phyloP scores from a whole-genome alignment of 495 filamentous ascomycete species.

The Daldinia caldariorum region DNA sequence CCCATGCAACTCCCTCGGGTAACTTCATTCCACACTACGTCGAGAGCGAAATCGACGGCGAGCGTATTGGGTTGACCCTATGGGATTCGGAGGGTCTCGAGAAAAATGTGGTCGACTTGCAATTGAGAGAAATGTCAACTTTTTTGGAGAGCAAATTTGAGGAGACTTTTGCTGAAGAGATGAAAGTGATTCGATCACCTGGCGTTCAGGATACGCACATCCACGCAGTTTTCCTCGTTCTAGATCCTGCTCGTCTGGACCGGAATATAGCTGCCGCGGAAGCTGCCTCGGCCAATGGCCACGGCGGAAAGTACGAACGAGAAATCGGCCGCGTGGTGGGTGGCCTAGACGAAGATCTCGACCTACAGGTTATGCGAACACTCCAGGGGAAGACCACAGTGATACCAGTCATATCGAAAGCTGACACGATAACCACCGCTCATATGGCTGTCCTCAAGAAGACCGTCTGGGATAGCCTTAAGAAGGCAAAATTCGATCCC shows the following conservation, averaged over 20 bases:
- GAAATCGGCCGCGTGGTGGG: slow-evolving; percentile 63
- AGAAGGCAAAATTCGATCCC: slow-evolving; percentile 86
- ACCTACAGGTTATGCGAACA: slow-evolving; percentile 87
- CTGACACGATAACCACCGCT: slow-evolving; percentile 90
- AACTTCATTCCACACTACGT: slow-evolving; percentile 87
- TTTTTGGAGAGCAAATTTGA: slow-evolving; percentile 99
- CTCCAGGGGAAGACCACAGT: slow-evolving; percentile 95
- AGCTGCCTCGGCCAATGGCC: slow-evolving; percentile 61
- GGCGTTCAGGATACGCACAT: slow-evolving; percentile 96
- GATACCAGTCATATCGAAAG: slow-evolving; percentile 95
- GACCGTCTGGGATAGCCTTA: slow-evolving; percentile 87
- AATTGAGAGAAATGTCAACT: slow-evolving; percentile 86
- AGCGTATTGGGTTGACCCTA: slow-evolving; percentile 90
- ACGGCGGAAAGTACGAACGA: slow-evolving; percentile 59
- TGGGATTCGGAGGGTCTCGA: slow-evolving; percentile 97
- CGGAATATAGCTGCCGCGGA: slow-evolving; percentile 78
- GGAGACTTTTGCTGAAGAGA: slow-evolving; percentile 96
- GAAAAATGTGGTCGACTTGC: slow-evolving; percentile 91
- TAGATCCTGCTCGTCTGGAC: slow-evolving; percentile 89
- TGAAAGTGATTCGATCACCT: slow-evolving; percentile 93
- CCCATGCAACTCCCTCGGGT: slow-evolving; percentile 57
- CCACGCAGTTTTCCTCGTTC: slow-evolving; percentile 91
- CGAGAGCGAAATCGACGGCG: slow-evolving; percentile 93
- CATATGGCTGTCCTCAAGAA: slow-evolving; percentile 95
- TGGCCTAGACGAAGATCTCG: slow-evolving; percentile 86